phyloP scores from a whole-genome alignment of 768 basidiomycete genomes.

The Saitozyma podzolica region DNA sequence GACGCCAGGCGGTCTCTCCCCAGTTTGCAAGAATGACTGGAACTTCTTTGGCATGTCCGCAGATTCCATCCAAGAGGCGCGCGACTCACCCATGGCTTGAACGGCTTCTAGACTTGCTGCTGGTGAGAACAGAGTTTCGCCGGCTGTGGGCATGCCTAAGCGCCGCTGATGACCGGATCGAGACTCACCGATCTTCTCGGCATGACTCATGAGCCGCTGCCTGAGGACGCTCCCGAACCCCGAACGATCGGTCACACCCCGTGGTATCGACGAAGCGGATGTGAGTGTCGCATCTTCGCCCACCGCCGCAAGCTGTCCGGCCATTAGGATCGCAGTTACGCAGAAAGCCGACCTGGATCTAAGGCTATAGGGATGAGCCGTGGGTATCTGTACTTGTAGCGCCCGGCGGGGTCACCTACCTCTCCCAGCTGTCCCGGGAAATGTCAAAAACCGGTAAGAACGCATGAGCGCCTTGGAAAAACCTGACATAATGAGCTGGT shows the following conservation, averaged over 20 bases:
- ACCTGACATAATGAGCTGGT: constrained; percentile 3
- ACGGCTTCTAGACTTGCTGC: constrained; percentile 10
- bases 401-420: neutral
- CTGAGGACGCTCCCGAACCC: constrained; percentile 58
- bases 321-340: constrained; percentile 11
- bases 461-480: constrained; percentile 11
- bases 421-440: constrained; percentile 11
- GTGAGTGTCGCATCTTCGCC: neutral
- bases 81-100: constrained; percentile 47
- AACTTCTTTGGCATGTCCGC: neutral
- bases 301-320: constrained; percentile 8
- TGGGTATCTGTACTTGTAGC: neutral
- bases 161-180: neutral
- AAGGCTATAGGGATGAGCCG: neutral
- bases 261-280: constrained; percentile 1
- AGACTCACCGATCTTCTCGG: constrained; percentile 57
- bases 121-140: constrained; percentile 11
- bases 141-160: constrained; percentile 39
- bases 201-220: constrained; percentile 60
- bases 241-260: constrained; percentile 9
- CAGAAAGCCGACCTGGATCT: constrained; percentile 9
- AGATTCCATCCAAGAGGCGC: neutral
- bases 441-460: constrained; percentile 13
- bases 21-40: constrained; percentile 11
- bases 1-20: constrained; percentile 20